Conservation (phyloP, 306 rosid species). For the Macrotyloma uniflorum region DNA sequence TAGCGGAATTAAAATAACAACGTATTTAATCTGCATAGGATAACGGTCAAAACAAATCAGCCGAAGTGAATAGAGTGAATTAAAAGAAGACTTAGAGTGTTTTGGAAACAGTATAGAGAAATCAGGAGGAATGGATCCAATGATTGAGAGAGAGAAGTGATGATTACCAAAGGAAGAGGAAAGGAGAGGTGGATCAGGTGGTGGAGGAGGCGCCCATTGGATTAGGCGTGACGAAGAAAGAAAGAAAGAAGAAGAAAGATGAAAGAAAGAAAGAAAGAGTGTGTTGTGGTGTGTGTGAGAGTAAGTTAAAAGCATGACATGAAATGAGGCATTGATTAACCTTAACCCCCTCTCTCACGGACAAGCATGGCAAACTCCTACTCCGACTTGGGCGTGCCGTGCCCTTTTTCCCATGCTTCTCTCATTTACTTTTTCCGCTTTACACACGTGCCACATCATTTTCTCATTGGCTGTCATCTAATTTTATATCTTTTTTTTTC, state of each 20-base stretch:
- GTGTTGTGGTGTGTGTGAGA: not conserved
- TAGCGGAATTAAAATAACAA: not conserved
- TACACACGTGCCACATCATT: conserved; percentile 38
- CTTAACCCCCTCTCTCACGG: conserved; percentile 45
- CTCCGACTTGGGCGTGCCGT: conserved; percentile 45
- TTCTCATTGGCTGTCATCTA: conserved; percentile 1
- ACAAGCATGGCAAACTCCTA: conserved; percentile 41
- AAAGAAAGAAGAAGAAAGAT: not conserved
- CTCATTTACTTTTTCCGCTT: conserved; percentile 28
- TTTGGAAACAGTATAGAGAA: not conserved
- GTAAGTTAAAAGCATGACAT: not conserved
- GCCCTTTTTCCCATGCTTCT: conserved; percentile 23
- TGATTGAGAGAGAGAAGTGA: not conserved
- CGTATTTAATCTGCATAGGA: not conserved
- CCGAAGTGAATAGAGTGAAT: not conserved
- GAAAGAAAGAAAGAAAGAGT: not conserved
- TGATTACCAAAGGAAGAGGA: conserved; percentile 43
- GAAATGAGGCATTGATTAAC: not conserved
- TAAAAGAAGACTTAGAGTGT: not conserved
- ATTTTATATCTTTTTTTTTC: not conserved
- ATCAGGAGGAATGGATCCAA: conserved; percentile 12
- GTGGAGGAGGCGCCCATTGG: conserved; percentile 15
- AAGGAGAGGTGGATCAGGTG: conserved; percentile 33
- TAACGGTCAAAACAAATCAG: conserved; percentile 23
- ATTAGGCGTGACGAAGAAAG: conserved; percentile 4